These are phyloP conservation scores for Tylopilus rubrobrunneus DNA, from an alignment of 768 basidiomycete species.

Conservation along the genomic window DNA sequence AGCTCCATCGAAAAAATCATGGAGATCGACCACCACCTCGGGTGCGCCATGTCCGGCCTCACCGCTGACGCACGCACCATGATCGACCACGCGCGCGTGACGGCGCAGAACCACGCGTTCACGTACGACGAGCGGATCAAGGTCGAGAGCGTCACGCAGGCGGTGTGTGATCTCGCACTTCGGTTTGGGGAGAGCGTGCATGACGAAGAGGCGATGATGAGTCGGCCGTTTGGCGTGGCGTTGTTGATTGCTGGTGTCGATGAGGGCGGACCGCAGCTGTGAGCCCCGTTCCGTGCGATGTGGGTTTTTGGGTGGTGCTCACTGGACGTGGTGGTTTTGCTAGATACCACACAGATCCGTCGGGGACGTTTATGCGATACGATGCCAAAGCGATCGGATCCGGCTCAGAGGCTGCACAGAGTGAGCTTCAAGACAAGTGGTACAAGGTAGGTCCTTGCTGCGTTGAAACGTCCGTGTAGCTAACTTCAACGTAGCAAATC, in stretches of 20 bases:
- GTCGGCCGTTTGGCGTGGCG: conserved; percentile 97
- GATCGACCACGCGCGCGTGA: conserved; percentile 99
- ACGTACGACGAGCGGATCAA: conserved; percentile 96
- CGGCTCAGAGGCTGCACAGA: conserved; percentile 96
- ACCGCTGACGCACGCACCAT: conserved; percentile 98
- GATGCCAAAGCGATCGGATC: conserved; percentile 99
- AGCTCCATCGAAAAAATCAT: conserved; percentile 99
- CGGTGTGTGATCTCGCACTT: conserved; percentile 94
- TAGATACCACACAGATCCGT: conserved; percentile 98
- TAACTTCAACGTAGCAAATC: conserved; percentile 67
- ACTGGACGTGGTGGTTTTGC: background rate
- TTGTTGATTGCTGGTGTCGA: conserved; percentile 96
- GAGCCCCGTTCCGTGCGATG: conserved; percentile 28
- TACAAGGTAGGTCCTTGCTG: conserved; percentile 60
- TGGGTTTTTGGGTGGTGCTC: conserved; percentile 1
- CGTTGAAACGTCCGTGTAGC: background rate
- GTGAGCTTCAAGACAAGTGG: conserved; percentile 96
- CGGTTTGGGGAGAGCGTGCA: conserved; percentile 99
- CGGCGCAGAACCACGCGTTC: conserved; percentile 92
- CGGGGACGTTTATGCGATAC: conserved; percentile 94
- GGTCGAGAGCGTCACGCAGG: conserved; percentile 97
- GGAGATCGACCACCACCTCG: conserved; percentile 97
- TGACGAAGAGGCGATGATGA: conserved; percentile 99
- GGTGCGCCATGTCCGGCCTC: conserved; percentile 96
- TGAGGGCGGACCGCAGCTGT: conserved; percentile 95